These are phyloP conservation scores for Syzygium jambos DNA, from an alignment of 345 rosid species.

Conservation along the genomic window DNA sequence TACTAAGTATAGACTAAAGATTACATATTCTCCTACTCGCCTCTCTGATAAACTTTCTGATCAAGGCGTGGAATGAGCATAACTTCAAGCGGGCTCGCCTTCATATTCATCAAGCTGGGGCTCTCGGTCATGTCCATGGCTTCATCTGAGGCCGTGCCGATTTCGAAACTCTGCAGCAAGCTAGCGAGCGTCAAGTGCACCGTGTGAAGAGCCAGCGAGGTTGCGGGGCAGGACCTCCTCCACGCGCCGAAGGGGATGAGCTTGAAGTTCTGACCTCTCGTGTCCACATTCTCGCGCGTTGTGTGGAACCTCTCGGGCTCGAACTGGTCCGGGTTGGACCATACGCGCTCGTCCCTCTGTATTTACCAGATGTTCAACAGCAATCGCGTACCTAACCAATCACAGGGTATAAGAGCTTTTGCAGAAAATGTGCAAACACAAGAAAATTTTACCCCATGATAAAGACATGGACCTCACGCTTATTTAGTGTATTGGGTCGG, in stretches of 20 bases:
- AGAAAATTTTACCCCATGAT: not conserved
- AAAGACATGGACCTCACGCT: not conserved
- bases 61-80: not conserved
- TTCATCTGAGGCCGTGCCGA: not conserved
- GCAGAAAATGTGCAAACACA: too few species aligned
- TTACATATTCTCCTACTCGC: not conserved
- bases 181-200: slow-evolving; percentile 27
- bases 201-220: slow-evolving; percentile 17
- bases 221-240: slow-evolving; percentile 26
- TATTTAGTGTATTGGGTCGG: not conserved
- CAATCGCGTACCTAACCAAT: slow-evolving; percentile 20
- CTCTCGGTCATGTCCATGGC: slow-evolving; percentile 1
- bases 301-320: slow-evolving; percentile 29
- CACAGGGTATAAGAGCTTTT: too few species aligned
- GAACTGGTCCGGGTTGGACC: slow-evolving; percentile 16
- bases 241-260: slow-evolving; percentile 27
- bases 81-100: not conserved
- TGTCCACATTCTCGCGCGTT: slow-evolving; percentile 1
- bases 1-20: not conserved
- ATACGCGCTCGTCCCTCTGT: slow-evolving; percentile 8
- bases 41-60: not conserved
- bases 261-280: slow-evolving; percentile 23
- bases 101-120: not conserved
- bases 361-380: slow-evolving; percentile 19
- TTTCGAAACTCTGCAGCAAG: slow-evolving; percentile 2